These are phyloP conservation scores for Nemania sp. DNA, from an alignment of 2,329 filamentous ascomycete genomes.

Conservation along the genomic window DNA sequence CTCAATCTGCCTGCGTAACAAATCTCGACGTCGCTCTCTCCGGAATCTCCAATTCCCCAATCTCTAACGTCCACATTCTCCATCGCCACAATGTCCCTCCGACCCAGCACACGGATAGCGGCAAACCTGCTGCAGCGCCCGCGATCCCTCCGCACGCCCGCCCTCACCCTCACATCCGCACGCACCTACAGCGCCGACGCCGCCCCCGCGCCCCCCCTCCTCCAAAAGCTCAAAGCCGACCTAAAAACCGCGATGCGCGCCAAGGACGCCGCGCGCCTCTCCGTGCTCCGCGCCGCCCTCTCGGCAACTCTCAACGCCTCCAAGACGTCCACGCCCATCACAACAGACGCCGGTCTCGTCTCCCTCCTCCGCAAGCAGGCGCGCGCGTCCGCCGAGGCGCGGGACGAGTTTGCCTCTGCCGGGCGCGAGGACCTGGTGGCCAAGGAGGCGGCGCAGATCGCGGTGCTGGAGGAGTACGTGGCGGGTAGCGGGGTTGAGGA, in stretches of 20 bases:
- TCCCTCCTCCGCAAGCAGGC: slow-evolving; percentile 74
- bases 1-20: too few species aligned
- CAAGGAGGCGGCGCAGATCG: slow-evolving; percentile 75
- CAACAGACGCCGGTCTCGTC: slow-evolving; percentile 76
- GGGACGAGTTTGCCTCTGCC: slow-evolving; percentile 71
- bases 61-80: not conserved
- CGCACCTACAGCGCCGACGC: slow-evolving; percentile 42
- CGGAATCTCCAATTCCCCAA: not conserved
- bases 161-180: slow-evolving; percentile 21
- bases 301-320: slow-evolving; percentile 79
- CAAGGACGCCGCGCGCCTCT: slow-evolving; percentile 73
- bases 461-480: slow-evolving; percentile 74
- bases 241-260: slow-evolving; percentile 75
- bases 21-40: too few species aligned
- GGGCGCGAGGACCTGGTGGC: slow-evolving; percentile 75
- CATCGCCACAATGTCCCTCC: slow-evolving; percentile 41
- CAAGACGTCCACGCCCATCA: slow-evolving; percentile 77
- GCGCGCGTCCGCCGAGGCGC: slow-evolving; percentile 68
- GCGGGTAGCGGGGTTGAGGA: slow-evolving; percentile 69
- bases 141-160: slow-evolving; percentile 17
- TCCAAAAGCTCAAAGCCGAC: slow-evolving; percentile 68
- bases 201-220: slow-evolving; percentile 58
- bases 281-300: slow-evolving; percentile 76
- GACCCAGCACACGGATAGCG: slow-evolving; percentile 43
- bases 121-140: slow-evolving; percentile 43